Evolutionary conservation across 345 rosid species (phyloP), one percentile per base, ranked within the genome.

Genomic region (Odontarrhena argentea): DNA sequence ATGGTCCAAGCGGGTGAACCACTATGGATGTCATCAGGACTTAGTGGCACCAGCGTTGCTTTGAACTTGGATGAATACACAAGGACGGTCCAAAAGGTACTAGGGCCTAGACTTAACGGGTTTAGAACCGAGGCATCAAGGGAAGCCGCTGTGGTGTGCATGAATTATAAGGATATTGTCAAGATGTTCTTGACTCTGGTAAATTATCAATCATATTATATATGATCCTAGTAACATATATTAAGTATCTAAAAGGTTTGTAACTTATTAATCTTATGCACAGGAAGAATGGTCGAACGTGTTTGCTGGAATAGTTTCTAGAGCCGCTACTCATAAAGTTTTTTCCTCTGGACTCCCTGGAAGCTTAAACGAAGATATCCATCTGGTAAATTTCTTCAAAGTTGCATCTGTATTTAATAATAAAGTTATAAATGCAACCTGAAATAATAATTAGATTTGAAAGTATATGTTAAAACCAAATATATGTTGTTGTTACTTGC

Each of bases 171-270:
- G 41, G 76, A 54, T 73, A 80, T 95, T 8, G 89, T 91, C 46
- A 85, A 82, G 76, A 84, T 84, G 65, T 89, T 95, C 34, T 87
- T 95, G 99, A 87, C 82, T 66, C 81, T 63, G 87, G 99, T 95
- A 69, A 55, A 3, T 30, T 15, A 36, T 42, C 28, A 60, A 24
- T 28, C 73, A 37, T 9, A 64, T 60, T 60, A 44, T 44, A 10
- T 51, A 22, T 47, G 15, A 56, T 50, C 7, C 2, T 55, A 9
- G 8, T 37, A 43, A 5, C 38, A 42, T 35, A 63, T 14, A 34
- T 64, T 63, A 58, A 18, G 61, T 45, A 34, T 37, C 13, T 48
- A 47, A 26, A 47, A 54, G 10, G 50, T 63, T 3, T 60, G 48
- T 60, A 38, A 53, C 24, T 18, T 49, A 28, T 22, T 5, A 62